Base-by-base conservation (phyloP, 352 stramenopile genomes). In the Phytopythium helicoides region DNA sequence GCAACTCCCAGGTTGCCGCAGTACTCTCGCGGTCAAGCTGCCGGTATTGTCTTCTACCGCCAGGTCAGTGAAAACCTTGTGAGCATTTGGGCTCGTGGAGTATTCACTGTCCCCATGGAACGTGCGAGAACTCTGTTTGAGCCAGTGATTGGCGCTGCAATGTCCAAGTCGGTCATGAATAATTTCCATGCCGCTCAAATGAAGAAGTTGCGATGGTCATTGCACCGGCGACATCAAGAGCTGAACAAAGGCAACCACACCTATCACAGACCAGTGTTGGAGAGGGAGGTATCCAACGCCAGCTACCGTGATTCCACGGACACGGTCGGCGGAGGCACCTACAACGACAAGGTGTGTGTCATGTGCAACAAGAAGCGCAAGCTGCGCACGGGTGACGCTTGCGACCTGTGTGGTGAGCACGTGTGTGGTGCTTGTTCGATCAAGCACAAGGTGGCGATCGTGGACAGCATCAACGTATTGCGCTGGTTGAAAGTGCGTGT, bases 11-110 rank as follows among this genome's bases (percentile, higher is more conserved):
- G 66, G 6, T 33, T 70, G 0, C 57, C 62, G 7, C 61, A 59
- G 34, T 60, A 63, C 28, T 52, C 71, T 15, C 64, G 66, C 6
- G 70, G 54, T 6, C 71, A 77, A 15, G 51, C 50, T 8, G 71
- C 64, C 1, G 58, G 65, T 23, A 64, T 70, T 14, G 58, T 45
- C 0, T 56, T 62, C 28, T 76, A 55, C 23, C 56, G 67, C 11
- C 64, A 80, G 22, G 14, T 47, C 4, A 22, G 33, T 1, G 28
- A 42, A 0, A 70, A 70, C 33, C 50, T 45, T 1, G 60, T 72
- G 16, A 61, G 75, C 15, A 57, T 72, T 11, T 76, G 54, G 26
- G 48, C 65, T 0, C 62, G 53, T 0, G 63, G 54, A 0, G 59
- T 69, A n/a, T 49, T 68, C n/a, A 58, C 21, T 25, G 40, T 47